Conservation (phyloP, 495 filamentous ascomycete species). For the Zalerion maritima region DNA sequence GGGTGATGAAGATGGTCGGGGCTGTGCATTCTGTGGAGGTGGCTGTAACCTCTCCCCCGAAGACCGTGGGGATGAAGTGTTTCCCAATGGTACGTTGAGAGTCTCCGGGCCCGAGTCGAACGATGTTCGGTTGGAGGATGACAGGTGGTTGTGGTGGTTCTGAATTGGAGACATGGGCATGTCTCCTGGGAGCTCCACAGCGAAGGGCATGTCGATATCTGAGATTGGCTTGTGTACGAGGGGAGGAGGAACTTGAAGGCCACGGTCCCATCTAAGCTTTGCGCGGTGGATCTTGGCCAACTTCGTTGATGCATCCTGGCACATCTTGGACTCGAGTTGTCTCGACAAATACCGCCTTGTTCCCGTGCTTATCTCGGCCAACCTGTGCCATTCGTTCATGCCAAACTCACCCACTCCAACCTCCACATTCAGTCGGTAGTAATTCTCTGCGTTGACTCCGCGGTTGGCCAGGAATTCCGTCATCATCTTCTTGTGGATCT, state of each 20-base stretch:
- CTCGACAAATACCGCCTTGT: slow-evolving; percentile 72
- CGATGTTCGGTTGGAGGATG: slow-evolving; percentile 25
- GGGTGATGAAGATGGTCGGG: slow-evolving; percentile 10
- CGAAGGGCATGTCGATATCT: slow-evolving; percentile 24
- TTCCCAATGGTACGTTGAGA: slow-evolving; percentile 21
- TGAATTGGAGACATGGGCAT: slow-evolving; percentile 20
- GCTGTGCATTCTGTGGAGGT: slow-evolving; percentile 12
- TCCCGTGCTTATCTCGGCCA: slow-evolving; percentile 85
- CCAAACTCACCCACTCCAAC: slow-evolving; percentile 95
- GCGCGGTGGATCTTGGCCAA: slow-evolving; percentile 70
- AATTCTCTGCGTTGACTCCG: slow-evolving; percentile 75
- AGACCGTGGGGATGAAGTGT: too few species aligned
- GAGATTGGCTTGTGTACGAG: slow-evolving; percentile 16
- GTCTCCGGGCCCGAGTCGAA: slow-evolving; percentile 32
- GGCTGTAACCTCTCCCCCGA: too few species aligned
- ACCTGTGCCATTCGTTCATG: slow-evolving; percentile 94
- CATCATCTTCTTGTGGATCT: slow-evolving; percentile 74
- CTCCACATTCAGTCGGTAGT: slow-evolving; percentile 95
- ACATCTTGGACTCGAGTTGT: slow-evolving; percentile 58
- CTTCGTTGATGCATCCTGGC: slow-evolving; percentile 60
- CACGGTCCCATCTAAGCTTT: slow-evolving; percentile 27
- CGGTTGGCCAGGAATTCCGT: slow-evolving; percentile 58
- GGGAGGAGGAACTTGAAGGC: slow-evolving; percentile 13
- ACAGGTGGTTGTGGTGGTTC: slow-evolving; percentile 15
- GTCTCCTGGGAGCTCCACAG: slow-evolving; percentile 34